Evolutionary conservation across 768 basidiomycete species (phyloP).

Genomic region (Mycena albidolilacea): DNA sequence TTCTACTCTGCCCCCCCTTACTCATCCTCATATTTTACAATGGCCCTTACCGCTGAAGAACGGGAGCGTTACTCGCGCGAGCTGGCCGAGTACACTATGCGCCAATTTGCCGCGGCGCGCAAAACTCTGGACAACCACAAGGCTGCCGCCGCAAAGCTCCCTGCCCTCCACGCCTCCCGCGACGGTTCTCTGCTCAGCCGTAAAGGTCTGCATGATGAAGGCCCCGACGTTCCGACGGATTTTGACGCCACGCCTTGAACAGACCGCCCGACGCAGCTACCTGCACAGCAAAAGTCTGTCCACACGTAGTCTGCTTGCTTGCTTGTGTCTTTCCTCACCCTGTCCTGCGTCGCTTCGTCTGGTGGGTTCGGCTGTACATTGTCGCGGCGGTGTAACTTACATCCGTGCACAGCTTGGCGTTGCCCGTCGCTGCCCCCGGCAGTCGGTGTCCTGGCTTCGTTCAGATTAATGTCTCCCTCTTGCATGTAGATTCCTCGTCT

Average conservation of each 20-base stretch:
- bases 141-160: slow-evolving; percentile 55
- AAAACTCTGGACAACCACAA: slow-evolving; percentile 45
- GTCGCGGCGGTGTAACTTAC: background rate
- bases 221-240: background rate
- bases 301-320: slow-evolving; percentile 6
- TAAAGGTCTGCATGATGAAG: slow-evolving; percentile 25
- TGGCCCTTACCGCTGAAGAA: slow-evolving; percentile 48
- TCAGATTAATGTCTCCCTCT: background rate
- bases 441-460: slow-evolving; percentile 6
- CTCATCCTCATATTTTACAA: slow-evolving; percentile 39
- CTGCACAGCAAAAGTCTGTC: slow-evolving; percentile 20
- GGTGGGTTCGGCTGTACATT: slow-evolving; percentile 1
- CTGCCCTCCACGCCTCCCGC: slow-evolving; percentile 51
- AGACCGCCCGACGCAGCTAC: background rate
- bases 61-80: slow-evolving; percentile 61
- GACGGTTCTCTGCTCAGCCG: slow-evolving; percentile 29
- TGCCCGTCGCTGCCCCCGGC: background rate
- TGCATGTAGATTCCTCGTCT: slow-evolving; percentile 2
- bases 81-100: slow-evolving; percentile 64
- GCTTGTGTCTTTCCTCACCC: background rate
- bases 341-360: background rate
- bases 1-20: slow-evolving; percentile 5
- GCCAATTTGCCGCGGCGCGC: slow-evolving; percentile 59
- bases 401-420: background rate
- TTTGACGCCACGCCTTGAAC: background rate